phyloP scores from a whole-genome alignment of 1,284 basidiomycete species.

The Naganishia sp. region DNA sequence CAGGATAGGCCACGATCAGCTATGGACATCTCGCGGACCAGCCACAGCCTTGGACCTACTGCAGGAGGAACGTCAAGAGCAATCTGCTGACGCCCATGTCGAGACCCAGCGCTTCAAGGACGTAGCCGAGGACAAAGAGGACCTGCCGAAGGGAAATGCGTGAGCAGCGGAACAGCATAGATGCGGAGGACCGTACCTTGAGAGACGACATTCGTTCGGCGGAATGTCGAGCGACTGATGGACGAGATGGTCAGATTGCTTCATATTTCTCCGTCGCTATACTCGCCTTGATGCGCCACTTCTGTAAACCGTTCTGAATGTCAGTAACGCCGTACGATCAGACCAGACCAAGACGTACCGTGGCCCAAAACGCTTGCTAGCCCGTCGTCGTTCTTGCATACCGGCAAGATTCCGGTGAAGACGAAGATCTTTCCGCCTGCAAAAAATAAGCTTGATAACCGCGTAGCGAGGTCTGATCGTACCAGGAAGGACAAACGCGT shows the following conservation, averaged over 20 bases:
- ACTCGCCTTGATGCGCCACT: slow-evolving; percentile 77
- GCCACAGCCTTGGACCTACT: slow-evolving; percentile 43
- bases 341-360: slow-evolving; percentile 58
- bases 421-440: slow-evolving; percentile 74
- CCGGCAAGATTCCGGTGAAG: slow-evolving; percentile 83
- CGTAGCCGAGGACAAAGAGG: slow-evolving; percentile 57
- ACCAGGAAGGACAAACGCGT: slow-evolving; percentile 80
- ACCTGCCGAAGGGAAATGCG: slow-evolving; percentile 54
- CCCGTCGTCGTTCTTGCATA: slow-evolving; percentile 76
- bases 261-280: background rate
- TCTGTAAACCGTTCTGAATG: slow-evolving; percentile 57
- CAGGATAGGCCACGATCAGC: background rate
- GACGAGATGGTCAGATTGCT: background rate
- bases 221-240: slow-evolving; percentile 71
- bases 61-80: slow-evolving; percentile 62
- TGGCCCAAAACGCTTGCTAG: slow-evolving; percentile 85
- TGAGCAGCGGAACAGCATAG: slow-evolving; percentile 55
- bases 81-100: slow-evolving; percentile 59
- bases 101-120: slow-evolving; percentile 63
- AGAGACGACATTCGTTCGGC: slow-evolving; percentile 68
- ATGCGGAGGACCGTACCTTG: slow-evolving; percentile 46
- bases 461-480: slow-evolving; percentile 31
- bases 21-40: background rate
- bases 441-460: background rate
- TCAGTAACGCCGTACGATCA: background rate